Evolutionary conservation across 2,329 filamentous ascomycete species (phyloP).

Genomic region (Esteya vermicola): DNA sequence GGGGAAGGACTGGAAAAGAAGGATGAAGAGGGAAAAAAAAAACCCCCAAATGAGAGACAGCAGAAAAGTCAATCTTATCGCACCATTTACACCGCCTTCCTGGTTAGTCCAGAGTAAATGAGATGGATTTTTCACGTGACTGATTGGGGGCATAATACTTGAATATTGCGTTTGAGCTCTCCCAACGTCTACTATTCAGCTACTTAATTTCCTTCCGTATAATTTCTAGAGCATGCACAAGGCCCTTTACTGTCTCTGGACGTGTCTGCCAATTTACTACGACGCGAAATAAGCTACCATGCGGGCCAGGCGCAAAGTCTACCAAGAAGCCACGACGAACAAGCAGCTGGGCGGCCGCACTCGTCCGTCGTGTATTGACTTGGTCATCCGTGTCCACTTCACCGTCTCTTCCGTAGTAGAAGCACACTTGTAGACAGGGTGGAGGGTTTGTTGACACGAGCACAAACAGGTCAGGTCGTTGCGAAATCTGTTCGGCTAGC

Average conservation of each 20-base stretch:
- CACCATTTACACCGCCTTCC: neutral
- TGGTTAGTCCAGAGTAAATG: neutral
- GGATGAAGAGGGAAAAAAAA: constrained; percentile 5
- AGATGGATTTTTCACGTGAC: no score
- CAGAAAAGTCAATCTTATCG: constrained; percentile 1
- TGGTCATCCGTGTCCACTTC: constrained; percentile 25
- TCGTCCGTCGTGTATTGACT: constrained; percentile 34
- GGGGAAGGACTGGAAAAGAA: no score
- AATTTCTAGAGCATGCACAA: constrained; percentile 38
- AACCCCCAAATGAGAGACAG: neutral
- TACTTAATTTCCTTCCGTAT: constrained; percentile 20
- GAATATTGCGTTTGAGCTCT: no score
- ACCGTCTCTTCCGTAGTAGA: constrained; percentile 51
- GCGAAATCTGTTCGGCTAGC: constrained; percentile 45
- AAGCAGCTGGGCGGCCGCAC: constrained; percentile 31
- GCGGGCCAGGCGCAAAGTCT: constrained; percentile 43
- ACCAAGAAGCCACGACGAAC: constrained; percentile 43
- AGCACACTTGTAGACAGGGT: constrained; percentile 87
- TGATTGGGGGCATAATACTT: no score
- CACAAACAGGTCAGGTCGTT: constrained; percentile 41
- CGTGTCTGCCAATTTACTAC: constrained; percentile 44
- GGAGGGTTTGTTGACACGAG: constrained; percentile 65
- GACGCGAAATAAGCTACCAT: constrained; percentile 43
- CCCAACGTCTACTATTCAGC: neutral
- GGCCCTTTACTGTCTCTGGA: constrained; percentile 32